A percentile compares a stretch with the other conserved stretches of the same genome.
Evolutionary conservation across 495 filamentous ascomycete genomes (phyloP).

Genomic region (Cenococcum geophilum): DNA sequence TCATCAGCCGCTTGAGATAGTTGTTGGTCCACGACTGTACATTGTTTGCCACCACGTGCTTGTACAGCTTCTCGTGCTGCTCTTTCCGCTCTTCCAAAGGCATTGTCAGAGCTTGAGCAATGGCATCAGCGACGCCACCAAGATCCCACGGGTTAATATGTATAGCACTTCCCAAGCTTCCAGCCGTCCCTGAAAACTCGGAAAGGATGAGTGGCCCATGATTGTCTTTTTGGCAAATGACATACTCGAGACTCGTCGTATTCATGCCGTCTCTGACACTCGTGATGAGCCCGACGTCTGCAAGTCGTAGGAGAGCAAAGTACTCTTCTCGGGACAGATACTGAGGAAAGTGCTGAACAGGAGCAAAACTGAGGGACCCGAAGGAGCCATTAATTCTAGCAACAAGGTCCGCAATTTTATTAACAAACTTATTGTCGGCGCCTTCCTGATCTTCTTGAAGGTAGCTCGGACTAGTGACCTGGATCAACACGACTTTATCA

Average conservation of each 20-base stretch:
- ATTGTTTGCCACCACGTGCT: slow-evolving; percentile 74
- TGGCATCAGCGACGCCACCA: slow-evolving; percentile 68
- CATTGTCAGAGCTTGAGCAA: slow-evolving; percentile 74
- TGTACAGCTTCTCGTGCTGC: slow-evolving; percentile 61
- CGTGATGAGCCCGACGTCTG: slow-evolving; percentile 85
- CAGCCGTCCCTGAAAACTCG: slow-evolving; percentile 91
- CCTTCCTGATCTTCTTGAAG: slow-evolving; percentile 64
- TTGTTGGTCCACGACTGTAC: slow-evolving; percentile 76
- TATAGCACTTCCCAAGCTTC: slow-evolving; percentile 74
- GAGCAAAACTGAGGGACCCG: slow-evolving; percentile 76
- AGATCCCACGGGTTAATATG: slow-evolving; percentile 95
- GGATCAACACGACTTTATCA: slow-evolving; percentile 87
- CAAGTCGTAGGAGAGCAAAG: slow-evolving; percentile 78
- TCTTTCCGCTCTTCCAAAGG: slow-evolving; percentile 51
- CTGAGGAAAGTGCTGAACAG: slow-evolving; percentile 87
- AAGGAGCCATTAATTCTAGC: slow-evolving; percentile 84
- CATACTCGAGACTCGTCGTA: slow-evolving; percentile 87
- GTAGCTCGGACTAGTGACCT: slow-evolving; percentile 82
- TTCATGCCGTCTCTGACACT: slow-evolving; percentile 95
- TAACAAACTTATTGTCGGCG: slow-evolving; percentile 63
- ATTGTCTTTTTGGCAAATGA: slow-evolving; percentile 79
- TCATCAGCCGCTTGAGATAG: slow-evolving; percentile 67
- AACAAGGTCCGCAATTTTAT: slow-evolving; percentile 79
- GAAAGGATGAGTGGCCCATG: slow-evolving; percentile 85
- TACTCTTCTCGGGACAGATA: slow-evolving; percentile 84